Conservation (phyloP, 2,329 filamentous ascomycete genomes). For the Xylariaceae sp. region DNA sequence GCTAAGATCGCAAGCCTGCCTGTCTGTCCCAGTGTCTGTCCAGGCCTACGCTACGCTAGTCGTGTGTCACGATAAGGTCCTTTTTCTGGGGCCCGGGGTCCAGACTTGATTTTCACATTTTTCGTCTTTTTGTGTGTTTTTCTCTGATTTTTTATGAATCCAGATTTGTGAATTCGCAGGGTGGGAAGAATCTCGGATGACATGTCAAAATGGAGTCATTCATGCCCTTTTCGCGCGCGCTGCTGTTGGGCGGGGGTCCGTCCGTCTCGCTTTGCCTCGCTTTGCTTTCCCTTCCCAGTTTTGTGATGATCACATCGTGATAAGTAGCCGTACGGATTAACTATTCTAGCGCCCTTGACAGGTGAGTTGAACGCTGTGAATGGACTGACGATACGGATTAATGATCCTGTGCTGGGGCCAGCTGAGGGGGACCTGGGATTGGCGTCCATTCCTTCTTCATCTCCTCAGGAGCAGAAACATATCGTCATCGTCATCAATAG, state of each 20-base stretch:
- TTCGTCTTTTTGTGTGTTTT: too few relatives aligned
- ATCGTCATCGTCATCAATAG: not conserved
- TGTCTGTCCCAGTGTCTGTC: too few relatives aligned
- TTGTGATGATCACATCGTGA: not conserved
- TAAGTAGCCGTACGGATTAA: not conserved
- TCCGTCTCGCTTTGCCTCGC: too few relatives aligned
- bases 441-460: too few relatives aligned
- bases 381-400: not conserved
- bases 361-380: not conserved
- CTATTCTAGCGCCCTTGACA: not conserved
- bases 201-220: not conserved
- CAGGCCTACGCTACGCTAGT: too few relatives aligned
- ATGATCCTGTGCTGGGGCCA: too few relatives aligned
- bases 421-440: too few relatives aligned
- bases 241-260: not conserved
- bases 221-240: not conserved
- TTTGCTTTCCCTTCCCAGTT: not conserved
- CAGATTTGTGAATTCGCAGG: not conserved
- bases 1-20: too few relatives aligned
- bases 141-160: not conserved
- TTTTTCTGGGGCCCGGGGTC: not conserved
- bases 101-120: too few relatives aligned
- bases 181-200: not conserved
- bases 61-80: too few relatives aligned
- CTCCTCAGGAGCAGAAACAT: not conserved